These are phyloP conservation scores for Senna siamea DNA, from an alignment of 306 rosid genomes.

Conservation along the genomic window DNA sequence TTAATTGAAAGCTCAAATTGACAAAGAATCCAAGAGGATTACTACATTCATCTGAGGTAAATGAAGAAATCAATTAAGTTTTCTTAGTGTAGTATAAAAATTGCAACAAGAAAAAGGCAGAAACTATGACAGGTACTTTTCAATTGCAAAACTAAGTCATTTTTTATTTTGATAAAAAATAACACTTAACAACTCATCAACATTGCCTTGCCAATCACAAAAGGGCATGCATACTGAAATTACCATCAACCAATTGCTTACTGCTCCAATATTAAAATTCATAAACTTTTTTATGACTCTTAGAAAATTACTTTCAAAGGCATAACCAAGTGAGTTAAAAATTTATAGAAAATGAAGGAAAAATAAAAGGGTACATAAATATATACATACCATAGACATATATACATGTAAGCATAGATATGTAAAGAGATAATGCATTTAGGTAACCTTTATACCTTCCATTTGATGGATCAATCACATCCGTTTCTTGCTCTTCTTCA, in stretches of 20 bases:
- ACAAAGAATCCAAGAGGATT: not conserved
- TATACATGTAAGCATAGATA: not conserved
- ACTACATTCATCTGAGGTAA: not conserved
- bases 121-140: not conserved
- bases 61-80: constrained; percentile 2
- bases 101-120: constrained; percentile 3
- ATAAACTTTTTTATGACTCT: not conserved
- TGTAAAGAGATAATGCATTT: not conserved
- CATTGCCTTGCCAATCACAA: constrained; percentile 32
- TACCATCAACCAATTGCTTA: constrained; percentile 17
- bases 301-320: constrained; percentile 13
- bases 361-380: not conserved
- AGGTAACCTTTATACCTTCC: constrained; percentile 54
- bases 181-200: constrained; percentile 26
- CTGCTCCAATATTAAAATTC: not conserved
- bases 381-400: not conserved
- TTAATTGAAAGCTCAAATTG: constrained; percentile 25
- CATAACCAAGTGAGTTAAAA: not conserved
- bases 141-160: not conserved
- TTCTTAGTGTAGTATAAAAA: not conserved
- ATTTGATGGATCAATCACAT: constrained; percentile 46
- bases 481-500: constrained; percentile 53
- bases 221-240: too few relatives aligned
- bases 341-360: constrained; percentile 1
- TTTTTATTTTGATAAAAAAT: not conserved